A percentile compares a stretch with the other conserved stretches of the same genome.
phyloP scores from a whole-genome alignment of 306 rosid species.

The Rosa chinensis region DNA sequence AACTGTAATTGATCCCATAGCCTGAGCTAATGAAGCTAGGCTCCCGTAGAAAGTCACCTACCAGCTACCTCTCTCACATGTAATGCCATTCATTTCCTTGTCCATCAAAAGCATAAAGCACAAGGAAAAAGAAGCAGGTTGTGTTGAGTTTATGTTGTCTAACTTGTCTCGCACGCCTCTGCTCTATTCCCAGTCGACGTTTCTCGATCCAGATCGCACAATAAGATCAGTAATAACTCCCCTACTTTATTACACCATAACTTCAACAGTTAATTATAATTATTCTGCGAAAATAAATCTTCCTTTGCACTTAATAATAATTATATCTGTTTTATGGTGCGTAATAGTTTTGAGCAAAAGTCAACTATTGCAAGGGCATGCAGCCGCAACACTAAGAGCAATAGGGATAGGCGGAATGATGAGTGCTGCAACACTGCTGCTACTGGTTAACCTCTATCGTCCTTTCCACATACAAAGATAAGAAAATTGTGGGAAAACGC shows the following conservation, averaged over 20 bases:
- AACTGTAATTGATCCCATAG: neutral
- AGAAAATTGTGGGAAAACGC: too few relatives aligned
- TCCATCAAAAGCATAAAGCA: slow-evolving; percentile 13
- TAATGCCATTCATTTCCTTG: slow-evolving; percentile 2
- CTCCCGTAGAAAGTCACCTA: neutral
- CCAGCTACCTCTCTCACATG: neutral
- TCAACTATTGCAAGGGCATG: slow-evolving; percentile 5
- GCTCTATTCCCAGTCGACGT: neutral
- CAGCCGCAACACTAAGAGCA: slow-evolving; percentile 7
- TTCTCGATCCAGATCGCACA: neutral
- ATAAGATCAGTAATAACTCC: neutral
- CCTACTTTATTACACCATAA: neutral
- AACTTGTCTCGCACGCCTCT: slow-evolving; percentile 14
- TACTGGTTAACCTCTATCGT: neutral
- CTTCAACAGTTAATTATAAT: neutral
- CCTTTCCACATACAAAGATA: neutral
- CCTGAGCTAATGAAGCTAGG: neutral
- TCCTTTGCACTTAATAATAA: too few relatives aligned
- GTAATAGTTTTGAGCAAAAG: neutral
- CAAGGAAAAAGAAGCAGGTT: neutral
- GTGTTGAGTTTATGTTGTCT: slow-evolving; percentile 2
- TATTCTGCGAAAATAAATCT: neutral
- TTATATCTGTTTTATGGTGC: too few relatives aligned
- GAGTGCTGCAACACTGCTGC: neutral
- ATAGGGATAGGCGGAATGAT: slow-evolving; percentile 10